phyloP scores from a whole-genome alignment of 164 flowering plant species.

The Berberis vulgaris region DNA sequence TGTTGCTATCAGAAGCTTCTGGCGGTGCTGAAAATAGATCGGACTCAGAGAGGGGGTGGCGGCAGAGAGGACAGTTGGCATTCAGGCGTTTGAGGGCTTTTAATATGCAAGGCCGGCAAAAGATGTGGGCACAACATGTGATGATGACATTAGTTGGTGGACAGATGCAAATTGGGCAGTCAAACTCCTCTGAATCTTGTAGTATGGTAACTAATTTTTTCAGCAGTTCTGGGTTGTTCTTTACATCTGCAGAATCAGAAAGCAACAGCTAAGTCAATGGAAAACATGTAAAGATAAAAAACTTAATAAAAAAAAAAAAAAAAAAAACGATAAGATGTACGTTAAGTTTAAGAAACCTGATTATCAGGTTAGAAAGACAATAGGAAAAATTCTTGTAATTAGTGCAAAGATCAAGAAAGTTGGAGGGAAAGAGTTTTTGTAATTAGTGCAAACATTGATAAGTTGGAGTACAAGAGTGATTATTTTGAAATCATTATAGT shows the following conservation, averaged over 20 bases:
- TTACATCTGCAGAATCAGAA: slow-evolving; percentile 46
- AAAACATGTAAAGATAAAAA: neutral
- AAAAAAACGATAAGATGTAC: too few relatives aligned
- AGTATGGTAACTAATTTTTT: slow-evolving; percentile 51
- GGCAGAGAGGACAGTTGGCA: slow-evolving; percentile 77
- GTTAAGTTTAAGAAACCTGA: too few relatives aligned
- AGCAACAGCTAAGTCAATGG: neutral
- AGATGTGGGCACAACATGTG: slow-evolving; percentile 81
- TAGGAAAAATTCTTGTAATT: too few relatives aligned
- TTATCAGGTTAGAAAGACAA: too few relatives aligned
- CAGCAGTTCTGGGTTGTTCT: slow-evolving; percentile 71
- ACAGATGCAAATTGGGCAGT: slow-evolving; percentile 86
- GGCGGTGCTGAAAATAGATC: slow-evolving; percentile 74
- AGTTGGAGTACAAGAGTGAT: too few relatives aligned
- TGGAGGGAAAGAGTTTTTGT: too few relatives aligned
- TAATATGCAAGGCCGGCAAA: slow-evolving; percentile 67
- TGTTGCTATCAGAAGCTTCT: slow-evolving; percentile 22
- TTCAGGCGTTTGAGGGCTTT: slow-evolving; percentile 46
- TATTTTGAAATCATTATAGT: too few relatives aligned
- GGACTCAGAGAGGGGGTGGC: slow-evolving; percentile 45
- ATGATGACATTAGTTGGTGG: slow-evolving; percentile 56
- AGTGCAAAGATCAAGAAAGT: too few relatives aligned
- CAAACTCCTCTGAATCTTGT: slow-evolving; percentile 85
- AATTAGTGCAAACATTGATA: too few relatives aligned
- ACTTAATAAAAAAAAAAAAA: neutral